Base-by-base conservation (phyloP, 306 rosid species). In the Cicer bijugum region DNA sequence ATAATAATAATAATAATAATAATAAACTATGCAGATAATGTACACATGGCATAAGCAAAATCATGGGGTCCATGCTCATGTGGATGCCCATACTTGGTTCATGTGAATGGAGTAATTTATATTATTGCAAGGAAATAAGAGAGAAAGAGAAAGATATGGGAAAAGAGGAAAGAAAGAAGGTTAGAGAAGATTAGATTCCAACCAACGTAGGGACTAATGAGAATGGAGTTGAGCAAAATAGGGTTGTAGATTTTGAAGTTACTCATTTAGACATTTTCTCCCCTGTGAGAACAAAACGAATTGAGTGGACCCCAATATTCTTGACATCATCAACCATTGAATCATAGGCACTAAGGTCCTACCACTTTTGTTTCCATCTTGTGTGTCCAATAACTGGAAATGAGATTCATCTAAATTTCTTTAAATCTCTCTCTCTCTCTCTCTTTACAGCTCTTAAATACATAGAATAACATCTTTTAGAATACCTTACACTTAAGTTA, bases 51-150 rank as follows among this genome's bases (percentile, higher is more conserved):
- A 62, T 65, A 77, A 82, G 72, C 11, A 5, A 45, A 33, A 6
- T 2, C 15, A 51, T 45, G 70, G 63, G 82, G 82, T 59, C 75
- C 89, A 87, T 7, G 79, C 12, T 65, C 67, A 71, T 65, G 79
- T 76, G 85, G 61, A 56, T 65, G 81, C 85, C 82, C 82, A 81
- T 76, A 33, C 78, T 37, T 20, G 12, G 33, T 56, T 72, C 85
- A 71, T 76, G 85, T 81, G 82, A 47, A 4, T 66, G 71, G 71
- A 33, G 35, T 57, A 47, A 59, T 76, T 66, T 71, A 60, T 51
- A 38, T 15, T 23, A 71, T 71, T 76, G 81, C 75, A 64, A 20
- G 69, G 39, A 37, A 43, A 6, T 16, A 10, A 19, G 52, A 76
- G 4, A 15, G 50, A 33, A 45, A 20, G 62, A 46, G 47, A 58